Evolutionary conservation across 2,329 filamentous ascomycete genomes (phyloP).

Genomic region (Tolypocladium guangdongense): DNA sequence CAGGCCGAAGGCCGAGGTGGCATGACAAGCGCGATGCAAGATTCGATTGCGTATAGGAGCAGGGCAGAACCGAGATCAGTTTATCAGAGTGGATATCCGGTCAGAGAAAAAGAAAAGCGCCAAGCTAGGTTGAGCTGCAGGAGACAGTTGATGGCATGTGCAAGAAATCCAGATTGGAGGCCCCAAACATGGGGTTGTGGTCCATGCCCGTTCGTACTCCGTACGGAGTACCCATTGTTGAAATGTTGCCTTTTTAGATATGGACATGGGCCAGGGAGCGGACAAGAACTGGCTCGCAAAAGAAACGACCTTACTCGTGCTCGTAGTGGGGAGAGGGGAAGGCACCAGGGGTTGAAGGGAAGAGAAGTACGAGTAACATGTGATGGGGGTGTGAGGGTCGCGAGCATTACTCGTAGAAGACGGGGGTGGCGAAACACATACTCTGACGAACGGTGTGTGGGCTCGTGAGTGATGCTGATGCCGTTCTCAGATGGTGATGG

Average conservation of each 20-base stretch:
- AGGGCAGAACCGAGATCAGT: background rate
- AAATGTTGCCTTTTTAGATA: background rate
- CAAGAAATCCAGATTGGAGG: background rate
- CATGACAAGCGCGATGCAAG: background rate
- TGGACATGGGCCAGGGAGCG: background rate
- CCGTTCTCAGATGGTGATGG: background rate
- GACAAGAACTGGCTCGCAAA: background rate
- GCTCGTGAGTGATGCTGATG: background rate
- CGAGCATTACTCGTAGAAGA: background rate
- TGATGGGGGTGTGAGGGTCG: background rate
- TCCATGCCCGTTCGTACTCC: background rate
- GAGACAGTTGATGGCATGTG: background rate
- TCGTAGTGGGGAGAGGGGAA: background rate
- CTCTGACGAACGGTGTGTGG: background rate
- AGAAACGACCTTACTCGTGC: no score
- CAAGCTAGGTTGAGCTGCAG: background rate
- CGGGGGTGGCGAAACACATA: background rate
- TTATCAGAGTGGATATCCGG: background rate
- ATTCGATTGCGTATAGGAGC: background rate
- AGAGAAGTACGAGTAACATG: no score
- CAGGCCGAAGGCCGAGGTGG: background rate
- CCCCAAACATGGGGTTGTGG: background rate
- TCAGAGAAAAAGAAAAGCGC: conserved; percentile 2
- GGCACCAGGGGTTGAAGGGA: background rate
- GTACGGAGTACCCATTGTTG: background rate